These are phyloP conservation scores for Penicillium sp. DNA, from an alignment of 2,329 filamentous ascomycete species.

Conservation along the genomic window DNA sequence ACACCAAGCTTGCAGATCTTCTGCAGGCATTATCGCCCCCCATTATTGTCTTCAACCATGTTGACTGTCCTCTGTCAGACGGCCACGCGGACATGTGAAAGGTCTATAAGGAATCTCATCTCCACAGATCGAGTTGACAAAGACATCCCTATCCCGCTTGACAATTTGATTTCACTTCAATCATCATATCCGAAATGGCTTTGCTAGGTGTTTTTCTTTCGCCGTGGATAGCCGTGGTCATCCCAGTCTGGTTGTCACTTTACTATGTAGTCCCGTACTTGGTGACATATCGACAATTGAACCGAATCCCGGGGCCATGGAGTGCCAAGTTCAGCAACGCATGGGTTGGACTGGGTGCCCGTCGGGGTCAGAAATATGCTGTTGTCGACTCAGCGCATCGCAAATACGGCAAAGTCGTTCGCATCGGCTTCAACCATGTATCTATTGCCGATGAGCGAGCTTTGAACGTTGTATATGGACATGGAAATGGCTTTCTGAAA, in stretches of 20 bases:
- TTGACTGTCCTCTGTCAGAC: background rate
- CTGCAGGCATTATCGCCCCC: background rate
- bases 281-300: constrained; percentile 13
- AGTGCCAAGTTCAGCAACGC: constrained; percentile 23
- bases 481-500: constrained; percentile 39
- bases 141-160: background rate
- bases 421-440: constrained; percentile 26
- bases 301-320: constrained; percentile 18
- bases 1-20: background rate
- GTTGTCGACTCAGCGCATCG: constrained; percentile 47
- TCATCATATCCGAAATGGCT: constrained; percentile 9
- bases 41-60: background rate
- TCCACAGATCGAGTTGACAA: background rate
- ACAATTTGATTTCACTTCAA: background rate
- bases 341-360: constrained; percentile 21
- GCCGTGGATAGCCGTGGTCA: constrained; percentile 8
- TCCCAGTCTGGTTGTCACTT: constrained; percentile 12
- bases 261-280: constrained; percentile 23
- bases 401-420: constrained; percentile 22
- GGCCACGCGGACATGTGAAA: background rate
- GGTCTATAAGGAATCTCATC: background rate
- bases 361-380: constrained; percentile 24
- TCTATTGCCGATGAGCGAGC: constrained; percentile 24
- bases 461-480: constrained; percentile 23
- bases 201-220: constrained; percentile 13